Base-by-base conservation (phyloP, 2,329 filamentous ascomycete genomes). In the Aspergillus clavatus region DNA sequence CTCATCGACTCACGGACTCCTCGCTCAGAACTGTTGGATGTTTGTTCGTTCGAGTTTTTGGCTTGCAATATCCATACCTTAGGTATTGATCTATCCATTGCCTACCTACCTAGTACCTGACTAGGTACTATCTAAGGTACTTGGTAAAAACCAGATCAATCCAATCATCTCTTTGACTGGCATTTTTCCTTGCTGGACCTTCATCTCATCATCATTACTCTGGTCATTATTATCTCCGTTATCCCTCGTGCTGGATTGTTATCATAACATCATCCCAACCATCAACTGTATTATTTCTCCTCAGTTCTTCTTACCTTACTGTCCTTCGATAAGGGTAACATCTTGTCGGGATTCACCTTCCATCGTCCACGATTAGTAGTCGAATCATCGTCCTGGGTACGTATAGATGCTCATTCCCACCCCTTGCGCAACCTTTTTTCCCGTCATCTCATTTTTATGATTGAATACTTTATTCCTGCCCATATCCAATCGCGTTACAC, bases 311-410 rank as follows among this genome's bases (percentile, higher is more conserved):
- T n/a, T n/a, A n/a, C n/a, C n/a, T n/a, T n/a, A n/a, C n/a, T n/a
- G n/a, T n/a, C n/a, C n/a, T n/a, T n/a, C n/a, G n/a, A n/a, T n/a
- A n/a, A n/a, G n/a, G n/a, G n/a, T n/a, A n/a, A n/a, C n/a, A n/a
- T n/a, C n/a, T n/a, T n/a, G n/a, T n/a, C n/a, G n/a, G n/a, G n/a
- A n/a, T n/a, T n/a, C 43, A 35, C 37, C 29, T 24, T 53, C 42
- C 35, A n/a, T 38, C 42, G 40, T 46, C 51, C 51, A 54, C 51
- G 44, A 46, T 54, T n/a, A 44, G 45, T 41, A 42, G 44, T 51
- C 56, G 52, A 58, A 57, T 57, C 55, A 55, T 39, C 52, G 43
- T 57, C 49, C 43, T 43, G 55, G 56, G 56, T 58, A 55, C 44
- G 55, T 54, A 27, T 27, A 42, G 45, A 43, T 31, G 38, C 14